Base-by-base conservation (phyloP, 768 basidiomycete species). In the Sarcodon aspratus region DNA sequence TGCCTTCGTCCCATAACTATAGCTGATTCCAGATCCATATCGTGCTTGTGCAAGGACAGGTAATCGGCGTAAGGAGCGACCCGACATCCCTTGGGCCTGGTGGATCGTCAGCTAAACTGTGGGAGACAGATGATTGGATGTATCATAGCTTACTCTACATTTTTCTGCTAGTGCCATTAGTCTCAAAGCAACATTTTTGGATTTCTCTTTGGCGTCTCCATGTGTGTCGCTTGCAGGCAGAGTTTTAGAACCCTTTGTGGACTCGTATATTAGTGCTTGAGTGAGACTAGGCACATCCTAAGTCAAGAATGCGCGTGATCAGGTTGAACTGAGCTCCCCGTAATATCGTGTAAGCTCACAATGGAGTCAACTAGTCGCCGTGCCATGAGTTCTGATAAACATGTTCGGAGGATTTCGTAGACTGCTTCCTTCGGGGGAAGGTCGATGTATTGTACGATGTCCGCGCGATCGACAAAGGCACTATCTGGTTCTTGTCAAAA, bases 391-490 rank as follows among this genome's bases (percentile, higher is more conserved):
- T 98, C 95, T 31, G 71, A 66, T 11, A 99, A 68, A 59, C 87
- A 93, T 6, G 79, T 80, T 7, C 82, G 75, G 31, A 98, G 67
- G 54, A 99, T 97, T 63, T 92, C 87, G 66, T 96, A 98, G 44
- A 97, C 78, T 0, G 93, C 96, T 54, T 93, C 86, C 12, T 83
- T 77, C 6, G 93, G 82, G 1, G 96, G 96, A 7, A 92, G 73
- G 54, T 93, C 94, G 15, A 97, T 75, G 58, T 91, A 96, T 70
- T 95, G 94, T 15, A 96, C 80, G 45, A 98, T 92, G 58, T 99
- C 96, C 8, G 95, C 96, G 36, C 96, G 84, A 60, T 98, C 96
- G 44, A 97, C 81, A 61, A 97, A 98, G 3, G 95, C 96, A 45
- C 80, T 81, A 58, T 99, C 95, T 97, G 55, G 7, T 15, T 27